Percentiles rank a stretch among this genome's conserved stretches.
These are phyloP conservation scores for Cokeromyces recurvatus DNA, from an alignment of 371 early-diverging fungal genomes.

Conservation along the genomic window DNA sequence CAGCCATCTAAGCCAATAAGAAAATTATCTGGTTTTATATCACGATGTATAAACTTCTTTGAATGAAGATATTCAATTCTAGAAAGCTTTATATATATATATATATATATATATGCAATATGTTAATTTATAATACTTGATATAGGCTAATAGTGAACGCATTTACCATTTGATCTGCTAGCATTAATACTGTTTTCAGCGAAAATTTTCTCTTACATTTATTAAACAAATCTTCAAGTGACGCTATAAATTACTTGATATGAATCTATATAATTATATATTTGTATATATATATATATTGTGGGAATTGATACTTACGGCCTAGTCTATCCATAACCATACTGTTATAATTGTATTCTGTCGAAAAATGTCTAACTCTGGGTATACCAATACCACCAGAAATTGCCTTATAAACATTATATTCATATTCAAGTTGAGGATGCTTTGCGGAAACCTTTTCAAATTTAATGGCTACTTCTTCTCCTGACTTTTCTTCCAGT, in stretches of 20 bases:
- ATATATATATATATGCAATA: constrained; percentile 3
- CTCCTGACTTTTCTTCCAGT: constrained; percentile 80
- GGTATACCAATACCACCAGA: constrained; percentile 96
- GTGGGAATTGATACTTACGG: constrained; percentile 46
- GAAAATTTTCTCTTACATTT: constrained; percentile 93
- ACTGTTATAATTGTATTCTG: constrained; percentile 87
- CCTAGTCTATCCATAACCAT: constrained; percentile 99
- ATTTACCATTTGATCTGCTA: constrained; percentile 94
- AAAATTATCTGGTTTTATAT: constrained; percentile 98
- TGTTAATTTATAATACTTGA: not conserved
- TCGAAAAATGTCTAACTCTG: constrained; percentile 88
- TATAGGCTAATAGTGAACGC: no score
- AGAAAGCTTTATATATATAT: constrained; percentile 64
- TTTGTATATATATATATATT: not conserved
- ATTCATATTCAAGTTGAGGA: constrained; percentile 96
- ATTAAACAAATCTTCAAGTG: constrained; percentile 94
- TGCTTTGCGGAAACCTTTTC: constrained; percentile 89
- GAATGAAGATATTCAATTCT: constrained; percentile 98
- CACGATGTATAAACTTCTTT: constrained; percentile 71
- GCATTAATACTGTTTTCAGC: constrained; percentile 92
- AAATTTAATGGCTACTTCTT: constrained; percentile 95
- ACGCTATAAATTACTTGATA: constrained; percentile 15
- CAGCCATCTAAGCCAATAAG: constrained; percentile 80
- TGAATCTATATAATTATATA: not conserved
- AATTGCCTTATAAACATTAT: constrained; percentile 87